These are phyloP conservation scores for Claviceps sp. DNA, from an alignment of 2,329 filamentous ascomycete species.

Conservation along the genomic window DNA sequence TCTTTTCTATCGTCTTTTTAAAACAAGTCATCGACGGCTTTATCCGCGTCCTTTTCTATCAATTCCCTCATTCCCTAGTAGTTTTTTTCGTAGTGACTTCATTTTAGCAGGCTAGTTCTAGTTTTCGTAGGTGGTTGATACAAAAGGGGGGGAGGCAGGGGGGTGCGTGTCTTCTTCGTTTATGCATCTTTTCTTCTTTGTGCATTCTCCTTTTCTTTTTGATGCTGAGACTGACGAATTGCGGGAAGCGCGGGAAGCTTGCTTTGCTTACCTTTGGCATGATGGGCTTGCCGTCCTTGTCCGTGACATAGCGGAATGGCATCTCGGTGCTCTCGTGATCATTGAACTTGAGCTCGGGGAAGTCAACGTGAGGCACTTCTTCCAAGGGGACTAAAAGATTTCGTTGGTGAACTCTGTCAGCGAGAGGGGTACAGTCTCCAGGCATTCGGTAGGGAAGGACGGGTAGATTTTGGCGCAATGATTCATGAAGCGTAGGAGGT, in stretches of 20 bases:
- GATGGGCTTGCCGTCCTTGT: conserved; percentile 60
- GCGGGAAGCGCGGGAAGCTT: not conserved
- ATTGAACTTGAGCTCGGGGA: conserved; percentile 79
- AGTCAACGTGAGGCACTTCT: conserved; percentile 70
- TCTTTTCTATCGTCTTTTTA: conserved; percentile 20
- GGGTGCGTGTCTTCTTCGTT: too few species aligned
- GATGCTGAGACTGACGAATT: not conserved
- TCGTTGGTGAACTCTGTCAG: not conserved
- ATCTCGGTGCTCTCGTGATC: conserved; percentile 91
- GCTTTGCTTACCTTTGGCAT: conserved; percentile 66
- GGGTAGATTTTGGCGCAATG: too few species aligned
- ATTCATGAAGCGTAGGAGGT: too few species aligned
- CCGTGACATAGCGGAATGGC: conserved; percentile 92
- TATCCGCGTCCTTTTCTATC: conserved; percentile 88
- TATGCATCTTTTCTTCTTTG: not conserved
- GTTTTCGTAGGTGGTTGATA: not conserved
- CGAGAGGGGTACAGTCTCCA: too few species aligned
- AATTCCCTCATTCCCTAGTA: conserved; percentile 81
- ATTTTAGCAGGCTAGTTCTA: conserved; percentile 11
- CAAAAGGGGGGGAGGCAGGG: too few species aligned
- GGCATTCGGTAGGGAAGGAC: too few species aligned
- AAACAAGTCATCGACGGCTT: conserved; percentile 76
- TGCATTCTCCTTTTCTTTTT: not conserved
- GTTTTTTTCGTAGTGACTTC: not conserved
- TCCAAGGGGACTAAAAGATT: conserved; percentile 52